Base-by-base conservation (phyloP, 345 rosid species). In the Rhodomyrtus tomentosa region DNA sequence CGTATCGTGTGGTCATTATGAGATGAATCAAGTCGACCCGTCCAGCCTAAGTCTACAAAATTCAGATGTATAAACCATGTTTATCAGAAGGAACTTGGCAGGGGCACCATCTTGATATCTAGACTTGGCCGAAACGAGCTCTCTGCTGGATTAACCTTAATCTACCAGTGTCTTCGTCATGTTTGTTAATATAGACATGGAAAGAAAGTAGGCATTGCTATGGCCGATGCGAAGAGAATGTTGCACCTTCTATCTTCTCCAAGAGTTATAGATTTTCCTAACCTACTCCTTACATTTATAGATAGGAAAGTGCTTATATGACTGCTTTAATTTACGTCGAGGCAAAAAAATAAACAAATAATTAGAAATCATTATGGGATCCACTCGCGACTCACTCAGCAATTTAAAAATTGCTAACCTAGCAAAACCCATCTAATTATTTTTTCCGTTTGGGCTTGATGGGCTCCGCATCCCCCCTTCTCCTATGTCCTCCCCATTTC, bases 141-240 rank as follows among this genome's bases (percentile, higher is more conserved):
- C 10, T 15, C 73, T 0, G 73, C 0, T 29, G 73, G 40, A 59
- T 58, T 58, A 8, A 29, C 73, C 40, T 59, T 27, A 59, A 15
- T 59, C 40, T 59, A 59, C 21, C 10, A 27, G 38, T 29, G 29
- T 15, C 73, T 59, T 29, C 15, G 8, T 29, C 42, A 4, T 16
- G 42, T 16, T 7, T 62, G 74, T 32, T 62, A 29, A 15, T 59
- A 59, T 22, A 59, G 6, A 29, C 36, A 29, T 13, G 36, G 72
- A 58, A 29, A 58, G 18, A 13, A 56, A 27, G 72, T n/a, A 9
- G 40, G 73, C 3, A 59, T 7, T 59, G 40, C 32, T 9, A 1
- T 9, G 10, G 11, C 73, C 1, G 11, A 29, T 15, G 0, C 22
- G 10, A 8, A 1, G 1, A 29, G 29, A 29, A 59, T 0, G 1